Evolutionary conservation across 306 rosid genomes (phyloP).

Genomic region (Cucurbita argyrosperma): DNA sequence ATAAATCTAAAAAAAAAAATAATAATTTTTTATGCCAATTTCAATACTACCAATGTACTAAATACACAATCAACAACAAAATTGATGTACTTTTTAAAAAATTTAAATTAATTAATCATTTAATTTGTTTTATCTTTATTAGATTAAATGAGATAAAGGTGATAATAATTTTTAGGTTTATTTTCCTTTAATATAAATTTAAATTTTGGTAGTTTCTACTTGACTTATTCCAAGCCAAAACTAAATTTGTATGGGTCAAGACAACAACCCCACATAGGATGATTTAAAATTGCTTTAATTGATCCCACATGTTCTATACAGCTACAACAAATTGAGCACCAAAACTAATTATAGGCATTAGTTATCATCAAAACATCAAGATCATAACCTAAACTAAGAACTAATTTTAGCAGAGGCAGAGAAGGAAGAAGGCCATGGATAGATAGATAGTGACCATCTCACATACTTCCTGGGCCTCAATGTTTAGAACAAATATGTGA

Average conservation of each 20-base stretch:
- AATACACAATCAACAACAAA: no score
- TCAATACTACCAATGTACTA: not conserved
- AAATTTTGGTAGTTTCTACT: not conserved
- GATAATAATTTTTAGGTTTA: not conserved
- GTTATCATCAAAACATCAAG: not conserved
- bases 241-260: not conserved
- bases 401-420: not conserved
- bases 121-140: not conserved
- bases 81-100: no score
- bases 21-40: not conserved
- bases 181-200: not conserved
- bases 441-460: not conserved
- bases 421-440: not conserved
- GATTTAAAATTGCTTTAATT: not conserved
- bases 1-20: not conserved
- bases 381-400: not conserved
- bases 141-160: not conserved
- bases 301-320: not conserved
- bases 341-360: not conserved
- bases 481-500: not conserved
- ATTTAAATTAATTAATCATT: not conserved
- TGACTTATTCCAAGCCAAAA: not conserved
- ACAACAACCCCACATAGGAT: not conserved
- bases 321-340: not conserved
- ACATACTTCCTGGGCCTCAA: not conserved